Base-by-base conservation (phyloP, 1,139 yeast genomes). In the Yamadazyma atmosphaerica region DNA sequence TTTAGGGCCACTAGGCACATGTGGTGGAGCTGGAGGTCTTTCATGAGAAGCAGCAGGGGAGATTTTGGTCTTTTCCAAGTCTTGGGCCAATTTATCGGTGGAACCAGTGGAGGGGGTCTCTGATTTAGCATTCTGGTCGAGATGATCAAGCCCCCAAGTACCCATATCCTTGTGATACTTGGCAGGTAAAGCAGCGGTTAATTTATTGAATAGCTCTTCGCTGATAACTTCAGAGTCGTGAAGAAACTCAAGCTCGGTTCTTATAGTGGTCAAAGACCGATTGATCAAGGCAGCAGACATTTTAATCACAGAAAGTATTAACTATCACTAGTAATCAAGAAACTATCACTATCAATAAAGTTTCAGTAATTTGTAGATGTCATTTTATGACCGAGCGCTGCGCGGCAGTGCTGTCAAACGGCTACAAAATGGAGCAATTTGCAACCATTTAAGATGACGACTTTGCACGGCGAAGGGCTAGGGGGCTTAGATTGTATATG, bases 231-330 rank as follows among this genome's bases (percentile, higher is more conserved):
- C 81, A 1, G 94, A 83, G 51, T 87, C 96, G 38, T 65, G 68
- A 38, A 89, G 70, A 57, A 88, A 88, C 58, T 87, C 96, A 37
- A 89, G 75, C 58, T 89, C 87, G 10, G 89, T 86, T 60, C 80
- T 79, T 41, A 87, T 68, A 11, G 83, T 80, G 3, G 90, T 80
- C 46, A 87, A 64, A 3, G 96, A 86, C 54, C 95, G 80, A 65
- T 86, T 87, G 44, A 86, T 78, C 37, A 80, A 67, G 1, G 94
- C 85, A 9, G 79, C 73, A 8, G 76, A 68, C 77, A 71, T 72
- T 17, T 10, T 28, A n/a, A n/a, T n/a, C n/a, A n/a, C n/a, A n/a
- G n/a, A n/a, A n/a, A 4, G 16, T 12, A 12, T 7, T 21, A 13
- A 19, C 12, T 28, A 15, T 12, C 4, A 18, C 13, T 10, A 29